Percentiles rank a stretch among this genome's conserved stretches.
phyloP scores from a whole-genome alignment of 768 basidiomycete genomes.

The Collybiopsis luxurians region DNA sequence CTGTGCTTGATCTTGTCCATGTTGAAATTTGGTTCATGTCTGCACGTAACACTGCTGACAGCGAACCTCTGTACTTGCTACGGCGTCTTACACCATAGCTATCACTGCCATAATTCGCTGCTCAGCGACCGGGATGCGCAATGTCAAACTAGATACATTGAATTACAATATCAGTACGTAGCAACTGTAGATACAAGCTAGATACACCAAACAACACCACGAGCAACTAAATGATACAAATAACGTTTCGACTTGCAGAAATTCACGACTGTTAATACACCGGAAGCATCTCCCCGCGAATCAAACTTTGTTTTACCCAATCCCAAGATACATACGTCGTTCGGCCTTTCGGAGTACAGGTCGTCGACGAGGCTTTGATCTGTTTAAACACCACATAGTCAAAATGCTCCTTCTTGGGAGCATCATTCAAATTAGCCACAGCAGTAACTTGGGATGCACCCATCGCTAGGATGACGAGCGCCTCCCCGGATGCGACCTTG shows the following conservation, averaged over 20 bases:
- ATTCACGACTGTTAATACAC: neutral
- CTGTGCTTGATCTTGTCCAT: too few species aligned
- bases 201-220: neutral
- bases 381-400: conserved; percentile 54
- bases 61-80: too few species aligned
- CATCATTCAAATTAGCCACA: conserved; percentile 11
- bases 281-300: conserved; percentile 53
- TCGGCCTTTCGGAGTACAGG: conserved; percentile 18
- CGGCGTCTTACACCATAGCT: too few species aligned
- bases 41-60: too few species aligned
- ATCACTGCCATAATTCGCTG: too few species aligned
- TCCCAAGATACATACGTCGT: conserved; percentile 48
- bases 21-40: too few species aligned
- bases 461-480: conserved; percentile 73
- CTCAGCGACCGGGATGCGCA: too few species aligned
- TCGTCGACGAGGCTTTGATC: conserved; percentile 17
- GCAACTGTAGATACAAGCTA: neutral
- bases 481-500: conserved; percentile 30
- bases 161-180: neutral
- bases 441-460: conserved; percentile 69
- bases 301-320: conserved; percentile 80
- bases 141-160: too few species aligned
- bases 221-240: too few species aligned
- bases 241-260: too few species aligned
- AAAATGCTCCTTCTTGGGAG: neutral